Conservation (phyloP, 208 protist genomes). For the Zelonia costaricensis region DNA sequence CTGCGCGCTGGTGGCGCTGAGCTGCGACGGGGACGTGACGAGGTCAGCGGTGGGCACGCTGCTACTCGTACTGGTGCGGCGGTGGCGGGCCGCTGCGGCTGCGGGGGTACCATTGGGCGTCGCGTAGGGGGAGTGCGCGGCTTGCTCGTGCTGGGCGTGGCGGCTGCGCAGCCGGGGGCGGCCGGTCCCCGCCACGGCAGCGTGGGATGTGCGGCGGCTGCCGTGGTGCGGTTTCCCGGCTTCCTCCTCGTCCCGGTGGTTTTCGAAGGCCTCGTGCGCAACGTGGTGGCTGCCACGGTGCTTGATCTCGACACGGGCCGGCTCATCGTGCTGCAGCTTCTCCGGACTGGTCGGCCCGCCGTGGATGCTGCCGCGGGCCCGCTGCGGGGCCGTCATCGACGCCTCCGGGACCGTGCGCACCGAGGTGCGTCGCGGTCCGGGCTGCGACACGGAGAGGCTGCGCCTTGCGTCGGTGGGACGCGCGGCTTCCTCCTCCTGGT, state of each 20-base stretch:
- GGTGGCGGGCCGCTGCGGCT: too few relatives aligned
- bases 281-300: slow-evolving; percentile 2
- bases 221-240: neutral
- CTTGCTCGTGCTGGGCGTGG: slow-evolving; percentile 3
- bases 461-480: neutral
- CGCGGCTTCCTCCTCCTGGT: neutral
- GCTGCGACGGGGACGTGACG: too few relatives aligned
- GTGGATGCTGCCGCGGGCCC: slow-evolving; percentile 5
- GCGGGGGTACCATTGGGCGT: too few relatives aligned
- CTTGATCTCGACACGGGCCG: neutral
- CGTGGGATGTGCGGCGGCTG: neutral
- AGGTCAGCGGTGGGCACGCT: too few relatives aligned
- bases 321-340: neutral
- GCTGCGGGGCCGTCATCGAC: neutral
- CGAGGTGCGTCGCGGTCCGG: neutral
- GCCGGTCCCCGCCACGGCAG: too few relatives aligned
- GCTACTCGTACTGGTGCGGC: too few relatives aligned
- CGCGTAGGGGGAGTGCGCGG: neutral
- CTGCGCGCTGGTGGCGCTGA: too few relatives aligned
- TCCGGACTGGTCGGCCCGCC: neutral
- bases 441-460: neutral
- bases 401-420: neutral
- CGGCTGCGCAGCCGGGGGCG: neutral
- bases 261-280: slow-evolving; percentile 3
- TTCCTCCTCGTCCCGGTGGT: neutral